Percentiles rank a stretch among this genome's conserved stretches.
phyloP scores from a whole-genome alignment of 768 basidiomycete species.

The Sarcodon sp. region DNA sequence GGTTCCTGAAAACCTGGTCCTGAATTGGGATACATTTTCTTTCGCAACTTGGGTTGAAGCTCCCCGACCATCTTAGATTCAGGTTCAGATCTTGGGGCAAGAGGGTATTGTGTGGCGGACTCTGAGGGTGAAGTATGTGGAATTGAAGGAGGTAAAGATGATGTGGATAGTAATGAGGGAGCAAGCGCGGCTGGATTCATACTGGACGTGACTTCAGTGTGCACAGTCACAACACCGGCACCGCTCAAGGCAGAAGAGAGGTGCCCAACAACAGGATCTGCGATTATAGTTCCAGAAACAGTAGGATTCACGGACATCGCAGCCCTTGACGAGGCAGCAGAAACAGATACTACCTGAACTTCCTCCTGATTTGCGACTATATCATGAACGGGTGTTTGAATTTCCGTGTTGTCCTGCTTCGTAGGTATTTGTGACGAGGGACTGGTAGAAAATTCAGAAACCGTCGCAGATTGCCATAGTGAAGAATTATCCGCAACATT shows the following conservation, averaged over 20 bases:
- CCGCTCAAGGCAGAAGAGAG: conserved; percentile 5
- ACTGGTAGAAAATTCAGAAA: too few species aligned
- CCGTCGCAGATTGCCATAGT: too few species aligned
- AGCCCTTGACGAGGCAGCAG: too few species aligned
- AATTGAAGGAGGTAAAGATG: neutral
- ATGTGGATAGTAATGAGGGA: conserved; percentile 6
- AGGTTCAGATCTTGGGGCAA: conserved; percentile 3
- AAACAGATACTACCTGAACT: too few species aligned
- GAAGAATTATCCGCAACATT: too few species aligned
- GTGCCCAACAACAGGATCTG: conserved; percentile 1
- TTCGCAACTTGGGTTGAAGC: conserved; percentile 4
- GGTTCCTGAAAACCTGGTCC: conserved; percentile 6
- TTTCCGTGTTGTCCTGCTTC: too few species aligned
- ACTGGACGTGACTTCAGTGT: conserved; percentile 6
- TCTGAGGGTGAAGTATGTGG: conserved; percentile 4
- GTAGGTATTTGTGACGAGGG: too few species aligned
- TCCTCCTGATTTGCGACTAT: too few species aligned
- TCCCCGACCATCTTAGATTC: neutral
- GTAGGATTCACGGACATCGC: too few species aligned
- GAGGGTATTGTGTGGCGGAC: conserved; percentile 4
- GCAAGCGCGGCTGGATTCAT: conserved; percentile 5
- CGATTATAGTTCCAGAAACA: too few species aligned
- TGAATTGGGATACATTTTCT: neutral
- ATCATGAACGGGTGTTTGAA: too few species aligned
- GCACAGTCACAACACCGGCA: conserved; percentile 9